Evolutionary conservation across 1,139 yeast species (phyloP), one percentile per base, ranked within the genome.

Genomic region (Kodamaea plutei): DNA sequence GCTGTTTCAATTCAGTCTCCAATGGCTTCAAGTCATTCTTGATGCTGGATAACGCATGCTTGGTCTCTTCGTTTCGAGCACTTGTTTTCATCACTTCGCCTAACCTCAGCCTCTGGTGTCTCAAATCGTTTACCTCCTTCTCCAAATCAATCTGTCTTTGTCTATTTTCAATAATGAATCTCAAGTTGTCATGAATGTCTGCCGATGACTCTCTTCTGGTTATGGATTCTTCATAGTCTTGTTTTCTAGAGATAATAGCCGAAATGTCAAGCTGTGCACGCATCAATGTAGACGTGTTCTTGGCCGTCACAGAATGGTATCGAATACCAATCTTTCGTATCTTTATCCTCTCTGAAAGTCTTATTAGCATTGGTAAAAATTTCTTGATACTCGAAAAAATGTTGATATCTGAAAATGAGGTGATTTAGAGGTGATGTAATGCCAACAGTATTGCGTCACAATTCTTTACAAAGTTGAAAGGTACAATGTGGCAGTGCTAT

Each of bases 231-330:
- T 64, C 50, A 42, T 71, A 73, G 16, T 39, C 47, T 2, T 56
- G 57, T 2, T 67, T 44, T 23, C 69, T 56, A 2, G 50, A 47
- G 2, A 73, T 47, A 3, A 82, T 63, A 0, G 54, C 47, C 45
- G 69, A 73, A 34, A 75, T 54, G 44, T 80, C 78, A 39, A 66
- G 65, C 13, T 61, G 63, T 0, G 83, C 78, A 33, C 53, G 60
- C 47, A 40, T 50, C 17, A 58, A 39, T 7, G 44, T 32, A 38
- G 48, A 34, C 35, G 61, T 19, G 56, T 55, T 43, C 35, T 44
- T 47, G 28, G 38, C 12, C 9, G 9, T 9, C 20, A 9, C 20
- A 17, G 7, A 17, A 17, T 17, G 9, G n/a, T n/a, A n/a, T n/a
- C n/a, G n/a, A n/a, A n/a, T n/a, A n/a, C n/a, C n/a, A n/a, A n/a